Evolutionary conservation across 2,329 filamentous ascomycete genomes (phyloP).

Genomic region (Apiospora rasikravindrae): DNA sequence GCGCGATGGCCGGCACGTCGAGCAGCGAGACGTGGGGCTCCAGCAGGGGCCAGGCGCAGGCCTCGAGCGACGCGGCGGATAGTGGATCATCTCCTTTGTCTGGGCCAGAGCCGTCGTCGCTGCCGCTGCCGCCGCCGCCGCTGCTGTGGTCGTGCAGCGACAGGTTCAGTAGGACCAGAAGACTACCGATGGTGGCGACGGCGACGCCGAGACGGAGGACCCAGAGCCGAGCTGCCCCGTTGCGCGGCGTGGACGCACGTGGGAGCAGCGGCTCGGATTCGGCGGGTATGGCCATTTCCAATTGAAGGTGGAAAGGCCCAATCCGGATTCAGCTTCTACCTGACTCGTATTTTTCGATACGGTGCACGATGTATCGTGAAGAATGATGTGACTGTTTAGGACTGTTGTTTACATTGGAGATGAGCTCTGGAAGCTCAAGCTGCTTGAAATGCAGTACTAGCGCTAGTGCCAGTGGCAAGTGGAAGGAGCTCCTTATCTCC

Average conservation of each 20-base stretch:
- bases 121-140: neutral
- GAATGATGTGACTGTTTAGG: too few relatives aligned
- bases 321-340: neutral
- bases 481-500: neutral
- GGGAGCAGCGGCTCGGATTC: neutral
- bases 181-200: neutral
- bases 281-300: neutral
- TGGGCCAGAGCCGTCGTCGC: neutral
- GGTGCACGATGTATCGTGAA: neutral
- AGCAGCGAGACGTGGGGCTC: conserved; percentile 32
- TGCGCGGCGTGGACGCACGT: neutral
- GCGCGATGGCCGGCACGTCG: conserved; percentile 32
- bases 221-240: neutral
- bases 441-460: neutral
- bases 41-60: conserved; percentile 35
- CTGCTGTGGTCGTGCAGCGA: neutral
- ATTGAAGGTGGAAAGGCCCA: neutral
- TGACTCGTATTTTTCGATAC: neutral
- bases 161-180: neutral
- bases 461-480: neutral
- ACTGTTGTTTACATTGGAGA: neutral
- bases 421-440: neutral
- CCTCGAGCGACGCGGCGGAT: conserved; percentile 26
- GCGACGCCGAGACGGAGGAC: neutral
- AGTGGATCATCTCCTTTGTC: neutral